Evolutionary conservation across 2,329 filamentous ascomycete genomes (phyloP), one percentile per base, ranked within the genome.

Genomic region (Ophidiomyces ophidiicola): DNA sequence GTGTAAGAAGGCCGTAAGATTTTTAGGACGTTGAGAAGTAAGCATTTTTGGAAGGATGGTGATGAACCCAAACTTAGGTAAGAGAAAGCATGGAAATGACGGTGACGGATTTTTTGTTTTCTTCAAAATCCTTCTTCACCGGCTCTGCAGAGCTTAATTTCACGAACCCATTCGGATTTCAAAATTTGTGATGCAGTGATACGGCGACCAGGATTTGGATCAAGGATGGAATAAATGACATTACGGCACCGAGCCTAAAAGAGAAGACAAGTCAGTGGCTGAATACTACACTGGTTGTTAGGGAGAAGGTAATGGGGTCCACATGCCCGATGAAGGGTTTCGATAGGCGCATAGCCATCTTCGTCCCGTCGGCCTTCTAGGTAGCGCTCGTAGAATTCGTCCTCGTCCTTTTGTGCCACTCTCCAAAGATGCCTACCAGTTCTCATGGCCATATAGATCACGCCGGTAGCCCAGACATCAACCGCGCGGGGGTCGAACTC

Each of bases 381-480:
- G 56, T 98, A 98, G 29, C 86, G 80, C 47, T 83, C 82, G 57
- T 94, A 98, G 53, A 96, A 98, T 55, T 96, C 90, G 54, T 98
- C 90, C 49, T 96, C 88, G 40, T 93, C 87, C 62, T 86, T 92
- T 62, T 88, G 88, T 5, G 90, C 90, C n/a, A 94, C 77, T 39
- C 87, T 81, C 90, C 90, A 98, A 6, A 98, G 70, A 61, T 98
- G 90, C 38, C 90, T 75, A 4, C 90, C 90, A 1, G 88, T 96
- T 43, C 90, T 75, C 90, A 98, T 98, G 10, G 90, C 90, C 90
- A 98, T 98, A 66, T 98, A 98, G 44, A 98, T 98, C 36, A 98
- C 90, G 56, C 90, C 90, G 44, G 86, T 94, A 17, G 90, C 90
- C 90, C 90, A 98, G 10, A 96, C 81, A 54, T 98, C 90, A 34